Base-by-base conservation (phyloP, 2,329 filamentous ascomycete genomes). In the Aspergillus neoniger region DNA sequence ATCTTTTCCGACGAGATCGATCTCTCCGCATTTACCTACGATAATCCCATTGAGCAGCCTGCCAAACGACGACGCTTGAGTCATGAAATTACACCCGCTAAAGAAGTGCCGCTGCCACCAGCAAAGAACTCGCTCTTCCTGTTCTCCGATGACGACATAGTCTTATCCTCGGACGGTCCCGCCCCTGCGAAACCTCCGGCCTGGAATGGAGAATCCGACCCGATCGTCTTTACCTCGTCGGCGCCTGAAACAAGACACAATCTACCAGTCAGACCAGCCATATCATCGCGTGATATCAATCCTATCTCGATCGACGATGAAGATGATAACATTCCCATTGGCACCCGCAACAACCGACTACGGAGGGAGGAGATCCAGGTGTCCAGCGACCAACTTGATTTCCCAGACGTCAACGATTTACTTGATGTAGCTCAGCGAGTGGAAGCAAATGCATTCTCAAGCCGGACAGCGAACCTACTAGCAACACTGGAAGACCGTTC, bases 221-320 rank as follows among this genome's bases (percentile, higher is more conserved):
- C 78, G 2, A 79, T 81, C 61, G 66, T 74, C 4, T 79, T 78
- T 57, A 79, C 77, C 1, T 81, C 79, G 5, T 77, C 78, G 17
- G 73, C 73, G 0, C 73, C 70, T 4, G 69, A 74, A 51, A 69
- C 64, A 15, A 57, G 50, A 6, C 49, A 43, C 2, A 15, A 49
- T 14, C 23, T 55, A 10, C 53, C 56, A n/a, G 32, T 50, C 6
- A 49, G 58, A 48, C 57, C 10, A 15, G 58, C 36, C 14, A 41
- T 59, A 5, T 49, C 44, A 5, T 21, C 50, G 21, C 44, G 51
- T 3, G 44, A 14, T 21, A 38, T 39, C 5, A 62, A 72, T 21
- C 72, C 76, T 4, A 76, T 79, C 61, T 71, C 74, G 12, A 69
- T 78, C 50, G 72, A 76, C 19, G 19, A 61, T 41, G 50, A 43